Evolutionary conservation across 176 grass and related monocot genomes (phyloP), one percentile per base, ranked within the genome.

Genomic region (Elaeis guineensis): DNA sequence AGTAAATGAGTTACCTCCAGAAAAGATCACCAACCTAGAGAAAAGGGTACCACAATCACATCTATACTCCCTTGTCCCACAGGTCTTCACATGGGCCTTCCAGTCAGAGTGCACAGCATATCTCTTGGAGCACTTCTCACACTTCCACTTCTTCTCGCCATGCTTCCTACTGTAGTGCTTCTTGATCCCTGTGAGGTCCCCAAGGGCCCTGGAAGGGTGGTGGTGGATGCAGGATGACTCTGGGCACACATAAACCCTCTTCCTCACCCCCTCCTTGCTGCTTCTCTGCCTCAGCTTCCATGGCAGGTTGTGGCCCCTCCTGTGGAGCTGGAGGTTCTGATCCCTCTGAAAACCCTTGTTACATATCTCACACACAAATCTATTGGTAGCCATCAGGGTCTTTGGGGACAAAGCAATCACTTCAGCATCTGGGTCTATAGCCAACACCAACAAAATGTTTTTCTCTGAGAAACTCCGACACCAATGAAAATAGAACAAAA

Each of bases 61-160:
- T 50, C 84, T 74, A 53, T 98, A 89, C 84, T 98, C 93, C 56
- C 81, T 81, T 18, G 88, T 89, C 78, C 93, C 93, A 18, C 93
- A 98, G 55, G 76, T 84, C 73, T 98, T 98, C 66, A 89, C 81
- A 71, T 98, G 93, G 9, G 81, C 88, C 73, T 98, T 98, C 88
- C 93, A 98, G 78, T 98, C 87, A n/a, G 93, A 92, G 59, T 89
- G 84, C 66, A 98, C 93, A 21, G 93, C 93, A 73, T 98, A 98
- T 60, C 79, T 30, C 76, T 98, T 98, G 61, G 78, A 78, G 57
- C 93, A 98, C 21, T 81, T 82, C 59, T 98, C 93, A 54, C 93
- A 98, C 67, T 76, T 69, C 93, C 93, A 92, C 67, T 89, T 78
- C 79, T 98, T 98, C 79, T 98, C 93, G 17, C 93, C 84, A 23